Percentiles rank a stretch among this genome's conserved stretches.
Evolutionary conservation across 1,284 basidiomycete genomes (phyloP).

Genomic region (Irpex rosettiformis): DNA sequence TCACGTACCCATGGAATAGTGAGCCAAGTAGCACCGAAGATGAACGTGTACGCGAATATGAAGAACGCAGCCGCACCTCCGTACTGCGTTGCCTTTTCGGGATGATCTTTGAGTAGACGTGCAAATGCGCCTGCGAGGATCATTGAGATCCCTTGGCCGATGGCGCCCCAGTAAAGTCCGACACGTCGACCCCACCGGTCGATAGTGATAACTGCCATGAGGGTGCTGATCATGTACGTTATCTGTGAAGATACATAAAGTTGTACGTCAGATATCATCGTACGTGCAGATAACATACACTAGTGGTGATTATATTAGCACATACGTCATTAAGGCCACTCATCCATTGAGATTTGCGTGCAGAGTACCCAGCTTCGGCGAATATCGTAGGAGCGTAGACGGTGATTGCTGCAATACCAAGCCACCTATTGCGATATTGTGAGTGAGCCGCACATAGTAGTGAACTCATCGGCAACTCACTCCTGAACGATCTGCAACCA

Average conservation of each 20-base stretch:
- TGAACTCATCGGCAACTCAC: conserved; percentile 24
- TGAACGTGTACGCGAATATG: conserved; percentile 44
- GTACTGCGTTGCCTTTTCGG: conserved; percentile 39
- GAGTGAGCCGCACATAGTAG: not conserved
- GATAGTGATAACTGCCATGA: conserved; percentile 43
- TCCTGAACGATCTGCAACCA: conserved; percentile 52
- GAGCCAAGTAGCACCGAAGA: conserved; percentile 54
- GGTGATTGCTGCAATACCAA: conserved; percentile 49
- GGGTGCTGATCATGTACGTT: conserved; percentile 43
- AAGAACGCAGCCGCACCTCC: conserved; percentile 46
- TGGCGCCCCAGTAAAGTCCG: conserved; percentile 43
- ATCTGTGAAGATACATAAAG: too few relatives aligned
- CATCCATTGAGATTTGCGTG: conserved; percentile 44
- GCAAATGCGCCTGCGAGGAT: conserved; percentile 45
- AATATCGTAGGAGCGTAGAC: conserved; percentile 50
- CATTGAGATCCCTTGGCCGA: conserved; percentile 34
- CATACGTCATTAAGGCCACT: conserved; percentile 43
- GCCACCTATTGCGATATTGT: conserved; percentile 32
- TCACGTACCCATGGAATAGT: conserved; percentile 44
- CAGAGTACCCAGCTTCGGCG: conserved; percentile 41
- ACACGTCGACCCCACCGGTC: conserved; percentile 46
- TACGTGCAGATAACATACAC: too few relatives aligned
- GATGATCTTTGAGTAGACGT: conserved; percentile 39
- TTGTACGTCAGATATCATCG: too few relatives aligned
- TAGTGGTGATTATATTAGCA: not conserved